Percentiles rank a stretch among this genome's conserved stretches.
phyloP scores from a whole-genome alignment of 768 basidiomycete genomes.

The Termitomyces sp. region DNA sequence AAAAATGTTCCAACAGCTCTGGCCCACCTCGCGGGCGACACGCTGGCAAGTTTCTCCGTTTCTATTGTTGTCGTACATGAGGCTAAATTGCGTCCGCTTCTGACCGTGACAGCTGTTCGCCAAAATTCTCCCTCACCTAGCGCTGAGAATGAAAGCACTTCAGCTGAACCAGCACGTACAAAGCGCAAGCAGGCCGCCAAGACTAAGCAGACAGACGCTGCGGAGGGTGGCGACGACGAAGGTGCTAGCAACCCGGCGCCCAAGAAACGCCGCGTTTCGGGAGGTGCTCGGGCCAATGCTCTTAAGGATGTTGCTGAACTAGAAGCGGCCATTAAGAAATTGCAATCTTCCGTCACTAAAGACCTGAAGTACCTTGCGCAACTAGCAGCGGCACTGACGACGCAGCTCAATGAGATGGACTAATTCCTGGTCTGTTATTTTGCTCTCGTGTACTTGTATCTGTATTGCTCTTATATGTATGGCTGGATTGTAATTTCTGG shows the following conservation, averaged over 20 bases:
- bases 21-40: conserved; percentile 42
- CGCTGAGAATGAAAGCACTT: conserved; percentile 10
- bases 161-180: conserved; percentile 19
- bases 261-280: conserved; percentile 27
- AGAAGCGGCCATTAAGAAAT: conserved; percentile 33
- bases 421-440: neutral
- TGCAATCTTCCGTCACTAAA: conserved; percentile 31
- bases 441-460: conserved; percentile 7
- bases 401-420: conserved; percentile 33
- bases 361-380: conserved; percentile 36
- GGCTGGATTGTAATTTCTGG: conserved; percentile 12
- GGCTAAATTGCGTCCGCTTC: conserved; percentile 5
- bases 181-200: conserved; percentile 28
- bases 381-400: conserved; percentile 26
- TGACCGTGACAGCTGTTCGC: conserved; percentile 11
- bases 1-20: conserved; percentile 46
- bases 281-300: conserved; percentile 28
- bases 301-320: conserved; percentile 34
- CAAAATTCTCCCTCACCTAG: conserved; percentile 7
- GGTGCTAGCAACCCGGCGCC: conserved; percentile 29
- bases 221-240: conserved; percentile 35
- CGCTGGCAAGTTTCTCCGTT: conserved; percentile 27
- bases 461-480: conserved; percentile 15
- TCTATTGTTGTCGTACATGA: neutral
- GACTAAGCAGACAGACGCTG: conserved; percentile 27